These are phyloP conservation scores for Eimeria sp. DNA, from an alignment of 169 alveolate genomes.

Conservation along the genomic window DNA sequence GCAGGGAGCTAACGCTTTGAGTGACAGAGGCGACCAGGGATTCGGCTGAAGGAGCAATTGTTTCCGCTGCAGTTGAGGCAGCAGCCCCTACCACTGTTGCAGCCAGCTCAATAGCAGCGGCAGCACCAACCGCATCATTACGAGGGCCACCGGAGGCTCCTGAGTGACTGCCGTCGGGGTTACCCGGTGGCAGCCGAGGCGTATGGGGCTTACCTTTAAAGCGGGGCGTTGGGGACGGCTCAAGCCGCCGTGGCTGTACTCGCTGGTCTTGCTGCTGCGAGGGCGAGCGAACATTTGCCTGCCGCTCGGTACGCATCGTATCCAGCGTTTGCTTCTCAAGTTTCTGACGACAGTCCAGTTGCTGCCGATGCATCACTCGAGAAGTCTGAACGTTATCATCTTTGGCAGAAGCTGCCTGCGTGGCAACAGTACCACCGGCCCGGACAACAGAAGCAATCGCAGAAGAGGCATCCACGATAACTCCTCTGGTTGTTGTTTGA, in stretches of 20 bases:
- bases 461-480: background rate
- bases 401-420: background rate
- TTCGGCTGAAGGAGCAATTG: slow-evolving; percentile 23
- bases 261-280: background rate
- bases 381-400: background rate
- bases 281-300: background rate
- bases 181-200: background rate
- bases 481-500: background rate
- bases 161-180: background rate
- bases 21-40: slow-evolving; percentile 13
- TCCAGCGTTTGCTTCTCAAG: background rate
- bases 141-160: background rate
- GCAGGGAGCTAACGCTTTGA: background rate
- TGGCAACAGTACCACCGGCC: background rate
- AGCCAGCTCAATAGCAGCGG: slow-evolving; percentile 21
- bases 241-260: background rate
- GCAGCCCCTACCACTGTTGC: slow-evolving; percentile 27
- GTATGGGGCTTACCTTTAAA: background rate
- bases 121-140: background rate
- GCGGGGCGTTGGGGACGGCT: background rate
- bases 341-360: background rate
- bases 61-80: slow-evolving; percentile 6
- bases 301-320: background rate
- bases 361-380: background rate
- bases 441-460: background rate